Evolutionary conservation across 1,284 basidiomycete species (phyloP).

Genomic region (Cutaneotrichosporon spelunceum): DNA sequence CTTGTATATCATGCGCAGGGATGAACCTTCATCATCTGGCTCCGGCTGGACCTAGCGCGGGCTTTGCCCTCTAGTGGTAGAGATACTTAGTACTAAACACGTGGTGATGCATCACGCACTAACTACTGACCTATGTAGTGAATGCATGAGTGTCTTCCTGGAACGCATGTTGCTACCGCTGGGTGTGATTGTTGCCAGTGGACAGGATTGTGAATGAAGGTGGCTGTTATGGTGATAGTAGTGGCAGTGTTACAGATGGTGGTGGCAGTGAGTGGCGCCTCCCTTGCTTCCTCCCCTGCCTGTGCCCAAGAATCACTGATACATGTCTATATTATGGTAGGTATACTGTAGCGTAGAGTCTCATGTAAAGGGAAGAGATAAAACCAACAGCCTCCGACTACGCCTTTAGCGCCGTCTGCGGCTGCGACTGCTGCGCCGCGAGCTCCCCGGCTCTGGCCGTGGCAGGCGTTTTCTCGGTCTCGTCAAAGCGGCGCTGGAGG

Average conservation of each 20-base stretch:
- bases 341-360: neutral
- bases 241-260: too few relatives aligned
- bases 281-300: neutral
- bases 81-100: conserved; percentile 11
- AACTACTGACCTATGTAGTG: conserved; percentile 6
- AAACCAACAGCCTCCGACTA: neutral
- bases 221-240: too few relatives aligned
- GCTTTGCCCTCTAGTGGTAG: conserved; percentile 10
- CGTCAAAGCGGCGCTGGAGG: conserved; percentile 6
- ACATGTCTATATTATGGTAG: conserved; percentile 3
- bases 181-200: too few relatives aligned
- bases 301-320: neutral
- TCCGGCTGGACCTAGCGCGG: conserved; percentile 17
- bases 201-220: too few relatives aligned
- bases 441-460: conserved; percentile 17
- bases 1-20: conserved; percentile 15
- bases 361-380: neutral
- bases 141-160: neutral
- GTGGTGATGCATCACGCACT: conserved; percentile 4
- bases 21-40: conserved; percentile 14
- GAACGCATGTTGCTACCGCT: too few relatives aligned
- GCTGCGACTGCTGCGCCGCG: conserved; percentile 2
- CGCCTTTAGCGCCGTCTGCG: conserved; percentile 13
- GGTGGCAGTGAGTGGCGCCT: too few relatives aligned
- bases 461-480: conserved; percentile 13